Evolutionary conservation across 1,139 yeast species (phyloP).

Genomic region (Yamadazyma mexicana): DNA sequence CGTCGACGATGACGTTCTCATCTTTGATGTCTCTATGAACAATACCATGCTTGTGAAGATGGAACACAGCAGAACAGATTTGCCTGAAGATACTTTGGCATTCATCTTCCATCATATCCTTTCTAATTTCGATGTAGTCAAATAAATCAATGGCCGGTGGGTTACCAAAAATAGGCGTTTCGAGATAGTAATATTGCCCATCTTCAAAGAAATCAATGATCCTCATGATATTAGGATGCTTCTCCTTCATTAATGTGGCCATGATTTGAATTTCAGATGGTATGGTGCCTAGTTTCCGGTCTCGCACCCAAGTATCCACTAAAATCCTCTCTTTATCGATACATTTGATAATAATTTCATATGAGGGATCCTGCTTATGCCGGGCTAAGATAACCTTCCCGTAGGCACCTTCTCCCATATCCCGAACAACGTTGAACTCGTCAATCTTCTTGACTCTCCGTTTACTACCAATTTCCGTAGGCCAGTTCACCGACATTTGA

Average conservation of each 20-base stretch:
- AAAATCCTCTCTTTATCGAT: constrained; percentile 89
- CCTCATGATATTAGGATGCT: constrained; percentile 84
- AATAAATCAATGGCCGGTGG: constrained; percentile 91
- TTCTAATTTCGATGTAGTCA: constrained; percentile 83
- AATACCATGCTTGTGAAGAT: constrained; percentile 81
- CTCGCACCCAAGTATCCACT: constrained; percentile 97
- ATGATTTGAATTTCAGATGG: constrained; percentile 94
- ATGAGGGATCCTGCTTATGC: constrained; percentile 60
- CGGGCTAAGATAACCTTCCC: constrained; percentile 86
- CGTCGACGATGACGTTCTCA: constrained; percentile 88
- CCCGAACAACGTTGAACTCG: constrained; percentile 70
- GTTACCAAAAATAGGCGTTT: constrained; percentile 84
- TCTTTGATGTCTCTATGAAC: constrained; percentile 95
- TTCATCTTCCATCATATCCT: constrained; percentile 75
- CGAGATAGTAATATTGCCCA: constrained; percentile 81
- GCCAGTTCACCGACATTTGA: constrained; percentile 47
- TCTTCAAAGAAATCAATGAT: constrained; percentile 92
- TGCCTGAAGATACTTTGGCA: constrained; percentile 78
- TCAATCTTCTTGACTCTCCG: constrained; percentile 66
- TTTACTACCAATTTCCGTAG: constrained; percentile 55
- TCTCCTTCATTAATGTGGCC: constrained; percentile 71
- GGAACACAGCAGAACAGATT: constrained; percentile 72
- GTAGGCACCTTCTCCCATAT: constrained; percentile 95
- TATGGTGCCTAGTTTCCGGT: constrained; percentile 83
- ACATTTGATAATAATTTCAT: constrained; percentile 79